Evolutionary conservation across 169 alveolate species (phyloP), one percentile per base, ranked within the genome.

Genomic region (Theileria luwenshuni): DNA sequence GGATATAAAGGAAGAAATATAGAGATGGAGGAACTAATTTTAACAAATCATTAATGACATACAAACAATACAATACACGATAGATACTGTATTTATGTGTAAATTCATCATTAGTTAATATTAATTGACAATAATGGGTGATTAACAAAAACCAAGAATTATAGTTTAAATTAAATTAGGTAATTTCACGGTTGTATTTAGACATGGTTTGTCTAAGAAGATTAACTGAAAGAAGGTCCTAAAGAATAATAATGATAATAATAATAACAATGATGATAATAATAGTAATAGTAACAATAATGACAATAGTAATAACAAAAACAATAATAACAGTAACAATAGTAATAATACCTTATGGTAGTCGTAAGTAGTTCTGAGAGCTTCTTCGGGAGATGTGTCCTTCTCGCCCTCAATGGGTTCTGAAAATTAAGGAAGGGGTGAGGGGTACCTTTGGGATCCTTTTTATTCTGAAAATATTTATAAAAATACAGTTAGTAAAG

Each of bases 341-440:
- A 21, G 51, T 6, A 5, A 17, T n/a, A 23, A n/a, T 58, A 83
- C 90, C 90, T 71, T 68, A 58, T 83, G 69, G 65, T 89, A 89
- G 67, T 89, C 83, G 85, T 93, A 94, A 48, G 97, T 94, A 69
- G 84, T 75, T 61, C 72, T 84, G 15, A 90, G 69, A 43, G 95
- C 97, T 49, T 83, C 92, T 62, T 94, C 96, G 3, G 97, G 94
- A 30, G 67, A 47, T 30, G 97, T 93, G 80, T 94, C 97, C 69
- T 90, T 77, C 41, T 68, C 75, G 17, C 95, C 95, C 65, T 76
- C 85, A 23, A 64, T 54, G 2, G 52, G 13, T 8, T 64, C 81
- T 63, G 28, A 23, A 15, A 15, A 5, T 17, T n/a, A 12, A 28
- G n/a, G 19, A 47, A 6, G 2, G 28, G 10, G 21, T 21, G 13